Base-by-base conservation (phyloP, 345 rosid genomes). In the Gossypium stocksii region DNA sequence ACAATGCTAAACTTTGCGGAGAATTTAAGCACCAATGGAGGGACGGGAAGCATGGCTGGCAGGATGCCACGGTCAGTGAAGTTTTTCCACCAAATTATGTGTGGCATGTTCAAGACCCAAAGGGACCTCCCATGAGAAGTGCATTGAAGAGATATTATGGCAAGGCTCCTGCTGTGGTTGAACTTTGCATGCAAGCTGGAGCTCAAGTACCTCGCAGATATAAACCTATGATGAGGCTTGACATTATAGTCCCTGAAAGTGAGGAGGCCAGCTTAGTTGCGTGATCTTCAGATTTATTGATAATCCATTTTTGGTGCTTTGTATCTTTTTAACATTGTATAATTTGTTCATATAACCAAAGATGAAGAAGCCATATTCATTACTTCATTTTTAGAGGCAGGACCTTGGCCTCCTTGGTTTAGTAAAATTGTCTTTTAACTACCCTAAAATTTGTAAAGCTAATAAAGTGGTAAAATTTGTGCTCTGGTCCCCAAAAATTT, bases 1-100 rank as follows among this genome's bases (percentile, higher is more conserved):
- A 94, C 82, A 86, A 85, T 80, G 98, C 83, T 3, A 92, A 94
- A 86, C 91, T 94, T 20, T 94, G 97, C 38, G 98, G 98, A 48
- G 97, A 83, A 77, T 86, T 83, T 80, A 94, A 94, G 82, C 98
- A 94, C 74, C 97, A 94, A 19, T 89, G 98, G 97, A 87, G 97
- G 80, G 98, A 91, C n/a, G 97, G 98, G 74, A 91, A 91, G 79
- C 98, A 94, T 12, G 98, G 98, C 44, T 92, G 98, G 97, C 97
- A 94, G 83, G 91, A 92, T 72, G 97, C 98, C 15, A 83, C 81
- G 4, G 76, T 86, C 25, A 93, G 87, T 1, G 98, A 94, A 81
- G 82, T 94, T 41, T 77, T 92, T 72, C 97, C 97, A 1, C 87
- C 87, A 0, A 90, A 90, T 78, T 83, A 88, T 51, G 97, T 88